Evolutionary conservation across 345 rosid species (phyloP), one percentile per base, ranked within the genome.

Genomic region (Streptanthus diversifolius): DNA sequence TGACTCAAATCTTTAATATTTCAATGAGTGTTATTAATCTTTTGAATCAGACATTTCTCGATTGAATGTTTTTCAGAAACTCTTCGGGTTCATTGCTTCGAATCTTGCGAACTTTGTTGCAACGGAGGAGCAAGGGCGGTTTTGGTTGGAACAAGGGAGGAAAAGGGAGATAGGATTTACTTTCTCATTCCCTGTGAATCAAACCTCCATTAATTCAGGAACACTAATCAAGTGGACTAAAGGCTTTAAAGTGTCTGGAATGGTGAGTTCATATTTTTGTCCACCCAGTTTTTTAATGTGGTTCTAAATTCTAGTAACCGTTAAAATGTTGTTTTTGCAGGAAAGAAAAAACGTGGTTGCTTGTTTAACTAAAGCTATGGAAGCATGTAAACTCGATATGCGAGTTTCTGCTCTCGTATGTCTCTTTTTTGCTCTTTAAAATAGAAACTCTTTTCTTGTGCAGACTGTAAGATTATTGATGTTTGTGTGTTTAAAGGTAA

Each of bases 291-390:
- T 44, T 45, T 57, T 22, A 19, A 24, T n/a, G 5, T 55, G 33
- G 14, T 22, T 68, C 1, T 22, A 13, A 13, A 17, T 1, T 66
- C 2, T 35, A 33, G 14, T 52, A 21, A 24, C 22, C 9, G 0
- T 37, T 59, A 1, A 13, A 12, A 32, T 75, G 61, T 45, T 33
- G 21, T 57, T 64, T 71, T 61, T 73, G 51, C 80, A 92, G 95
- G 87, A 90, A 30, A 96, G 95, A 33, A 83, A 71, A 73, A 85
- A 90, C 58, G 93, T 90, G 1, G 93, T 92, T 66, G 86, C 88
- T 56, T 90, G 98, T 68, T 78, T 90, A 74, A 92, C 86, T 77
- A 90, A 90, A 76, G 98, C 95, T 22, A 88, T 88, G 90, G 83
- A 85, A 65, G 79, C 85, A 67, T 83, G 48, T 75, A 81, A 85